These are phyloP conservation scores for Lupinus albus DNA, from an alignment of 306 rosid species.

Conservation along the genomic window DNA sequence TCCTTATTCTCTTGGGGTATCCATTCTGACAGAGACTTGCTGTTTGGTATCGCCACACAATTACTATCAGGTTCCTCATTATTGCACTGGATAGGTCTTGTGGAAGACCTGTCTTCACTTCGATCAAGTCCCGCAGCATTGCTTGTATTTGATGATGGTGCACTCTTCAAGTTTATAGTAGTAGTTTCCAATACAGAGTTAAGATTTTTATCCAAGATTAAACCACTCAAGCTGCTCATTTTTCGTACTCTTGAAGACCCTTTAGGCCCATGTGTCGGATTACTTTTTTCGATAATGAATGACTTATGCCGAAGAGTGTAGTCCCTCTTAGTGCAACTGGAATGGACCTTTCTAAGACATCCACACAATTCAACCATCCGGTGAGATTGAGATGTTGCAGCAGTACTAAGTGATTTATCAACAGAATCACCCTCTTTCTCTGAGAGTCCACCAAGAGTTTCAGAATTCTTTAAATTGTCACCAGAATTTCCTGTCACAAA, in stretches of 20 bases:
- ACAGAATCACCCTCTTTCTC: conserved; percentile 53
- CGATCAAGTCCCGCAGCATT: conserved; percentile 69
- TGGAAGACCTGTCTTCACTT: conserved; percentile 54
- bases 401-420: conserved; percentile 51
- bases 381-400: conserved; percentile 59
- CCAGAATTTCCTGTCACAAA: conserved; percentile 45
- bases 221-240: conserved; percentile 65
- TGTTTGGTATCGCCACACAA: conserved; percentile 58
- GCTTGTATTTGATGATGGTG: conserved; percentile 72
- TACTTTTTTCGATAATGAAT: conserved; percentile 69
- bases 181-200: conserved; percentile 72
- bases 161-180: conserved; percentile 64
- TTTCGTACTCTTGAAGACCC: conserved; percentile 78
- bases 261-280: conserved; percentile 71
- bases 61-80: conserved; percentile 48
- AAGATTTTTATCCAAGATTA: conserved; percentile 72
- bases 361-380: conserved; percentile 59
- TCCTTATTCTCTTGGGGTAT: conserved; percentile 75
- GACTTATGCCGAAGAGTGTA: conserved; percentile 82
- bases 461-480: conserved; percentile 49
- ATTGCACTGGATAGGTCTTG: conserved; percentile 49
- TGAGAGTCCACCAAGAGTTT: conserved; percentile 42
- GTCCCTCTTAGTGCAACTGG: conserved; percentile 69
- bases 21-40: conserved; percentile 64
- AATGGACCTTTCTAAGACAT: conserved; percentile 59